Percentiles rank a stretch among this genome's conserved stretches.
Evolutionary conservation across 1,139 yeast genomes (phyloP).

Genomic region (Candida neerlandica): DNA sequence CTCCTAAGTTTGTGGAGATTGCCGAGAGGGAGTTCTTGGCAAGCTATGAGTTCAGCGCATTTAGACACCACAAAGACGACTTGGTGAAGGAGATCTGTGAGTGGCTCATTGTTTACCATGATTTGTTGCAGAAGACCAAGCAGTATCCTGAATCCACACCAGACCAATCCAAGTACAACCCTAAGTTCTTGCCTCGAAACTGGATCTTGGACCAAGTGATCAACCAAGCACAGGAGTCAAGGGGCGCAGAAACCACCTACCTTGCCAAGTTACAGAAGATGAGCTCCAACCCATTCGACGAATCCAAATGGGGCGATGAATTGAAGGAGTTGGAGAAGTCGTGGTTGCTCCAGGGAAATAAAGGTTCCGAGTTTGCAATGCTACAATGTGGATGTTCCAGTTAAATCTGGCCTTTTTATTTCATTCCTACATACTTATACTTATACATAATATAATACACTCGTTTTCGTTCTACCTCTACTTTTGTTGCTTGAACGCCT

Average conservation of each 20-base stretch:
- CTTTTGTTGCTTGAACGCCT: slow-evolving; percentile 3
- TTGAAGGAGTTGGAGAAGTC: slow-evolving; percentile 55
- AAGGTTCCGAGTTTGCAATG: slow-evolving; percentile 54
- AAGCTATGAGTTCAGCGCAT: slow-evolving; percentile 19
- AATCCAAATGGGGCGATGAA: slow-evolving; percentile 62
- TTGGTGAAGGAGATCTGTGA: slow-evolving; percentile 31
- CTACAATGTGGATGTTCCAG: slow-evolving; percentile 68
- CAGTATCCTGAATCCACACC: slow-evolving; percentile 33
- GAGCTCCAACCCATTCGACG: slow-evolving; percentile 65
- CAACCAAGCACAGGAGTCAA: slow-evolving; percentile 41
- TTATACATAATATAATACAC: too few relatives aligned
- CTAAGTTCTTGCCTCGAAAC: slow-evolving; percentile 78
- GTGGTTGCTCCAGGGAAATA: slow-evolving; percentile 55
- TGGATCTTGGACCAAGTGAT: slow-evolving; percentile 90
- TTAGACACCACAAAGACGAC: slow-evolving; percentile 34
- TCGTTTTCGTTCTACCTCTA: too few relatives aligned
- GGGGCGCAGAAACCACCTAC: slow-evolving; percentile 38
- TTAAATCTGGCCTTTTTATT: slow-evolving; percentile 20
- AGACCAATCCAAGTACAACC: slow-evolving; percentile 57
- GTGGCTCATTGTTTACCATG: slow-evolving; percentile 46
- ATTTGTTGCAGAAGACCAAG: slow-evolving; percentile 35
- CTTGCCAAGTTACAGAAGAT: slow-evolving; percentile 60
- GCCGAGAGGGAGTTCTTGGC: slow-evolving; percentile 28
- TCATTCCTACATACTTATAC: too few relatives aligned
- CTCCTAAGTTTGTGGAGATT: slow-evolving; percentile 23